Evolutionary conservation across 441 rosid species (phyloP).

Genomic region (Bruguiera hainesii): DNA sequence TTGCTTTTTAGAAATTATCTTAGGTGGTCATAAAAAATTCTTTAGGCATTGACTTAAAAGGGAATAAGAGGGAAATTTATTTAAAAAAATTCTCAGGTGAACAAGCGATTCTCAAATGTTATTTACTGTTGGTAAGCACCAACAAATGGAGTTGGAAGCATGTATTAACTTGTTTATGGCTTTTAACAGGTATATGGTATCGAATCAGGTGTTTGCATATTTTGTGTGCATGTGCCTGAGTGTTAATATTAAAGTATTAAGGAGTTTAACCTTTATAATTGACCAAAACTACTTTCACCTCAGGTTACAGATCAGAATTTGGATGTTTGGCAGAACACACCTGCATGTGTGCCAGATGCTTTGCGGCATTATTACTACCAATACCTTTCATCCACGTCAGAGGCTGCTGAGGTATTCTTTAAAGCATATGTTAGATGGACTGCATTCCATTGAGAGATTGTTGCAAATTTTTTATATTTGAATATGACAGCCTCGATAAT

Average conservation of each 20-base stretch:
- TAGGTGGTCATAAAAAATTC: neutral
- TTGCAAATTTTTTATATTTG: neutral
- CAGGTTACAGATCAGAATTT: constrained; percentile 95
- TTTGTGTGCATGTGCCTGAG: neutral
- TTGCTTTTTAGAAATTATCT: neutral
- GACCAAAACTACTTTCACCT: constrained; percentile 26
- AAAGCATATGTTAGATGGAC: constrained; percentile 14
- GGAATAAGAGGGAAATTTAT: neutral
- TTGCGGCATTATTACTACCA: constrained; percentile 93
- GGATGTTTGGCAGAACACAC: constrained; percentile 79
- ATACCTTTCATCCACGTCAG: constrained; percentile 88
- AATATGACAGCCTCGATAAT: neutral
- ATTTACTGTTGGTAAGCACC: constrained; percentile 3
- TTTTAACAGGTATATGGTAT: constrained; percentile 5
- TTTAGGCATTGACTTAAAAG: neutral
- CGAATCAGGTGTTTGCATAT: constrained; percentile 3
- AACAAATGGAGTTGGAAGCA: neutral
- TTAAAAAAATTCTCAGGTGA: neutral
- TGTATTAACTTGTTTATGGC: neutral
- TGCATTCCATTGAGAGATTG: constrained; percentile 6
- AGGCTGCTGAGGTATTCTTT: constrained; percentile 86
- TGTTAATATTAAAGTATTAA: neutral
- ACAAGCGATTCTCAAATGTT: neutral
- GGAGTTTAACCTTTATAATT: constrained; percentile 9
- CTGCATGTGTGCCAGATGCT: constrained; percentile 89